These are phyloP conservation scores for Paramarasmius palmivorus DNA, from an alignment of 1,284 basidiomycete species.

Conservation along the genomic window DNA sequence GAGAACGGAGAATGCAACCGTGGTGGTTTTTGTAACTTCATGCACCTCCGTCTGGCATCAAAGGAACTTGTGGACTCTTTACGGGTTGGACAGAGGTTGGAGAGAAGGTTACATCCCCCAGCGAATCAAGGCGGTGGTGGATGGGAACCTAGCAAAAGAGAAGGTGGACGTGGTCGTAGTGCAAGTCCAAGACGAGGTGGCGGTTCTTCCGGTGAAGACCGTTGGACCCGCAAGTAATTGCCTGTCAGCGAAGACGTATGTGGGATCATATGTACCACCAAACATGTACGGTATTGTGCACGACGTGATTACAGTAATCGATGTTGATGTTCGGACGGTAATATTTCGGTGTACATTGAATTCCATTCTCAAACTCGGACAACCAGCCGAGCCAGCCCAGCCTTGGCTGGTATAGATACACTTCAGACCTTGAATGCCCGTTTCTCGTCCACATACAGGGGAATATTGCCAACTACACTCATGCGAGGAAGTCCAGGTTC, in stretches of 20 bases:
- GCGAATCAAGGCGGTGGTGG: constrained; percentile 66
- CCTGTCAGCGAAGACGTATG: not conserved
- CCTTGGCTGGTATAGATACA: too few relatives aligned
- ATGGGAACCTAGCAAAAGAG: constrained; percentile 76
- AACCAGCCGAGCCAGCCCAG: too few relatives aligned
- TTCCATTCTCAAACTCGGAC: too few relatives aligned
- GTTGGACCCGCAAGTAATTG: constrained; percentile 66
- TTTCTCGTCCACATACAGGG: constrained; percentile 33
- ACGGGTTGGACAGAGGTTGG: constrained; percentile 80
- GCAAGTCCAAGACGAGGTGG: constrained; percentile 61
- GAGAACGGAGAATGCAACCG: constrained; percentile 96
- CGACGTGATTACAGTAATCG: too few relatives aligned
- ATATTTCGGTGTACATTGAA: too few relatives aligned
- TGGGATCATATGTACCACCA: not conserved
- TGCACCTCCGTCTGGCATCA: constrained; percentile 91
- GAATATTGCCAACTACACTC: constrained; percentile 28
- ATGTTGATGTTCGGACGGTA: too few relatives aligned
- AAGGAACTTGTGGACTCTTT: constrained; percentile 80
- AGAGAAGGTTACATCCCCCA: constrained; percentile 72
- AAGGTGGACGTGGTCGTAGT: constrained; percentile 59
- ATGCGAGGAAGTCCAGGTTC: constrained; percentile 27
- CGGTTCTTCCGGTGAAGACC: constrained; percentile 66
- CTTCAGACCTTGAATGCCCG: constrained; percentile 27
- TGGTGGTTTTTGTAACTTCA: constrained; percentile 98
- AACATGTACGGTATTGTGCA: too few relatives aligned